Conservation (phyloP, 441 rosid genomes). For the Brassica balearica region DNA sequence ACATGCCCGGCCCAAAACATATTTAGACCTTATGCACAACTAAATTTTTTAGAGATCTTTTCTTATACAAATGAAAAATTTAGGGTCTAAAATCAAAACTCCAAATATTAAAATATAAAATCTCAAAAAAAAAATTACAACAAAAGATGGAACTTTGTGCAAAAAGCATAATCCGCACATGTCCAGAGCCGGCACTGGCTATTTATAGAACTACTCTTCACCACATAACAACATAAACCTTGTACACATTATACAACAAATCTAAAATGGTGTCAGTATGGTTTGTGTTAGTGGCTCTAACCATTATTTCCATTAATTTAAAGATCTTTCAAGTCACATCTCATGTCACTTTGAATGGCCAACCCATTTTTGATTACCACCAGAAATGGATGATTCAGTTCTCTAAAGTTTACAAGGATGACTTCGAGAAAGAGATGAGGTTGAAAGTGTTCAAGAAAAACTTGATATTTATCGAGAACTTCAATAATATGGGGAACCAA, state of each 20-base stretch:
- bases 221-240: too few species aligned
- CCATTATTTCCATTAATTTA: conserved; percentile 7
- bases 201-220: neutral
- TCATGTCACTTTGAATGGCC: conserved; percentile 33
- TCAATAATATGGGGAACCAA: conserved; percentile 34
- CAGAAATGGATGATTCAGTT: conserved; percentile 52
- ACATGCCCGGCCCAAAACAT: too few species aligned
- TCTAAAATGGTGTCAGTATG: conserved; percentile 4
- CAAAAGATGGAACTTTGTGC: neutral
- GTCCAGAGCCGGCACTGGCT: neutral
- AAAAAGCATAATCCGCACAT: neutral
- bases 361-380: conserved; percentile 39
- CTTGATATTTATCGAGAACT: conserved; percentile 43
- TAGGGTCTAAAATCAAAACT: too few species aligned
- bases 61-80: too few species aligned
- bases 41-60: too few species aligned
- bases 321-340: conserved; percentile 41
- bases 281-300: neutral
- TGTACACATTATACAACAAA: neutral
- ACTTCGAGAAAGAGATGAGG: conserved; percentile 50
- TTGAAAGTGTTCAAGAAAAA: conserved; percentile 46
- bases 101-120: too few species aligned
- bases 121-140: neutral
- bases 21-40: too few species aligned
- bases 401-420: conserved; percentile 46